Conservation (phyloP, 2,329 filamentous ascomycete genomes). For the Periconia sp. region DNA sequence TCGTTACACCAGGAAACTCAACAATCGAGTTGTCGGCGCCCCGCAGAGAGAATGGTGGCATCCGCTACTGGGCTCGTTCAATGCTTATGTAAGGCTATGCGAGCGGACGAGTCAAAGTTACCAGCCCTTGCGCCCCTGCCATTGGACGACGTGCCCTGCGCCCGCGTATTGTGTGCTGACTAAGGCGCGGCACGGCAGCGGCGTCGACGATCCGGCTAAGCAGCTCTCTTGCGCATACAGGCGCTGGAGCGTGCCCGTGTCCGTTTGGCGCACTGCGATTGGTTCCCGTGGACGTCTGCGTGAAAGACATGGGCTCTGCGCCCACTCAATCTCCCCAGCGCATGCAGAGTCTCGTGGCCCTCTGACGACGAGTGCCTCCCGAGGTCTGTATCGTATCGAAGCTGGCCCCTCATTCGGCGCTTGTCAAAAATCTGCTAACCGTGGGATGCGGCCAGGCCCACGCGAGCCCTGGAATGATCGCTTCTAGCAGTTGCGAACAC, state of each 20-base stretch:
- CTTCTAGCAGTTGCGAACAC: slow-evolving; percentile 27
- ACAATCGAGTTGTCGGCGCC: no score
- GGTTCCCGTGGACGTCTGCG: slow-evolving; percentile 21
- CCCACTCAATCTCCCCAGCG: slow-evolving; percentile 29
- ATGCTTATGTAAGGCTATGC: no score
- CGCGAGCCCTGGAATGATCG: slow-evolving; percentile 31
- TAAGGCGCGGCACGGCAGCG: no score
- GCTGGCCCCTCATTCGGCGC: slow-evolving; percentile 35
- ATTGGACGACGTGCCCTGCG: no score
- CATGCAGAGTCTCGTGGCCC: slow-evolving; percentile 44
- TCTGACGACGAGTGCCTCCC: slow-evolving; percentile 31
- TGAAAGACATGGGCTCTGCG: slow-evolving; percentile 33
- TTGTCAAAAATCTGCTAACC: slow-evolving; percentile 30
- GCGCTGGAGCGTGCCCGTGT: no score
- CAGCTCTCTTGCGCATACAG: no score
- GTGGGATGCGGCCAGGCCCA: slow-evolving; percentile 24
- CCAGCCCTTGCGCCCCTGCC: not conserved
- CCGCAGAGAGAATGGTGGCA: no score
- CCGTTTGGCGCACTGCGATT: slow-evolving; percentile 16
- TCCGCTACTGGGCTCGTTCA: no score
- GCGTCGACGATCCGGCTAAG: no score
- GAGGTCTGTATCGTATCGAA: slow-evolving; percentile 18
- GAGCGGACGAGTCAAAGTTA: not conserved
- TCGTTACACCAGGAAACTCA: no score
- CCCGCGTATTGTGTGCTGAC: no score